Conservation (phyloP, 306 rosid genomes). For the Oemleria cerasiformis region DNA sequence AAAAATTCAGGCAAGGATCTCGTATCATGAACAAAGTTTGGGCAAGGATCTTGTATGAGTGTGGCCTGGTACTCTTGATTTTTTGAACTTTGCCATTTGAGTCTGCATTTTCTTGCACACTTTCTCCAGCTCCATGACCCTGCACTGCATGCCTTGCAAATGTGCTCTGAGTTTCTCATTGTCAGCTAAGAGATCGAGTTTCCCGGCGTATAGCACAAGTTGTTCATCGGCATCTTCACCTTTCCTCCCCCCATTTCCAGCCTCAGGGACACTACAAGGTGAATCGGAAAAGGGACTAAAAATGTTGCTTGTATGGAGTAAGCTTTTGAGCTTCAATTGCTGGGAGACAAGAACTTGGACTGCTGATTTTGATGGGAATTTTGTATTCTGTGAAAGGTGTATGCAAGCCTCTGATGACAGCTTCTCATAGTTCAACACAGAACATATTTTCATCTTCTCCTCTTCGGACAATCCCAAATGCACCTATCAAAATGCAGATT, state of each 20-base stretch:
- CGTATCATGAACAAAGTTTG: slow-evolving; percentile 68
- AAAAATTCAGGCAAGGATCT: slow-evolving; percentile 86
- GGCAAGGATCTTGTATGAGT: slow-evolving; percentile 71
- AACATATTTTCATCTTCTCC: slow-evolving; percentile 66
- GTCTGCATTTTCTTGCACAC: slow-evolving; percentile 72
- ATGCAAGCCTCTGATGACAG: slow-evolving; percentile 62
- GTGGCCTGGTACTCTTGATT: slow-evolving; percentile 55
- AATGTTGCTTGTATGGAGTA: slow-evolving; percentile 39
- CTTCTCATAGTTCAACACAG: slow-evolving; percentile 66
- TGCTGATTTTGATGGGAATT: slow-evolving; percentile 67
- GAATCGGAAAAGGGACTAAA: slow-evolving; percentile 39
- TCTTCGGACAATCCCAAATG: slow-evolving; percentile 77
- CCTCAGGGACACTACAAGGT: slow-evolving; percentile 33
- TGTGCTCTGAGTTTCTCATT: slow-evolving; percentile 59
- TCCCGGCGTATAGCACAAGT: slow-evolving; percentile 53
- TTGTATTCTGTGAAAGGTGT: slow-evolving; percentile 60
- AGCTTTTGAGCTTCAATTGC: slow-evolving; percentile 59
- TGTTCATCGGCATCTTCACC: slow-evolving; percentile 42
- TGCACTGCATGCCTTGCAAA: slow-evolving; percentile 89
- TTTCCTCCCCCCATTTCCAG: slow-evolving; percentile 36
- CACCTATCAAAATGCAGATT: slow-evolving; percentile 47
- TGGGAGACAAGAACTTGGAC: slow-evolving; percentile 56
- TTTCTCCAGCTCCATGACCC: slow-evolving; percentile 86
- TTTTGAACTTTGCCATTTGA: slow-evolving; percentile 71
- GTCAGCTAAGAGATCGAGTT: slow-evolving; percentile 49